Base-by-base conservation (phyloP, 2,329 filamentous ascomycete genomes). In the Talaromyces sp. region DNA sequence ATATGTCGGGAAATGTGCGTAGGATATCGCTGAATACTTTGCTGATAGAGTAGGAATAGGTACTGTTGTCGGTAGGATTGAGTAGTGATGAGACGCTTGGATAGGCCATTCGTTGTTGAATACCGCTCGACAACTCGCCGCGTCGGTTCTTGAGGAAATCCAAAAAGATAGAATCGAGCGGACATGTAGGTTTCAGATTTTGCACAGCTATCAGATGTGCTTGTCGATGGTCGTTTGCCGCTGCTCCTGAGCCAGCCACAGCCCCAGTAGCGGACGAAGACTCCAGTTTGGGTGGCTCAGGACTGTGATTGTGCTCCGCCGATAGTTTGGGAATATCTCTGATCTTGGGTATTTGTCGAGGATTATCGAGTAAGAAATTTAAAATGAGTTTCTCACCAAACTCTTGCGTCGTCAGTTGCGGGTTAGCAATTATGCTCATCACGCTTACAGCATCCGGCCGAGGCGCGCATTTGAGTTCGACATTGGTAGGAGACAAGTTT, bases 1-100 rank as follows among this genome's bases (percentile, higher is more conserved):
- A 86, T 35, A 97, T 87, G 70, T 91, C 89, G 0, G 92, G 91
- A 70, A 96, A 96, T n/a, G 90, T 92, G 68, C 86, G 84, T 11
- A 96, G 82, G 66, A 96, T 92, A 75, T 96, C 92, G 49, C 91
- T 93, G 73, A 96, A 91, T 15, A 96, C 86, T 69, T 91, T 91
- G 7, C 91, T 94, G 1, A 96, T 82, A 0, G 91, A 91, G 72
- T 96, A 92, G 1, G 88, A 86, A 70, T 85, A 84, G 8, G 80
- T 35, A 17, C 60, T 80, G 67, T 82, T 84, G 60, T 84, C 83
- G 47, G 87, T 81, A 0, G 91, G 90, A 73, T 94, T 91, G 45
- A 94, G 84, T 4, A 96, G 84, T 0, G 90, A 90, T 0, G 89
- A 89, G 64, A 96, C 90, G 65, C 89, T 91, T 1, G 92, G 92